Conservation (phyloP, 495 filamentous ascomycete genomes). For the Poronia punctata region DNA sequence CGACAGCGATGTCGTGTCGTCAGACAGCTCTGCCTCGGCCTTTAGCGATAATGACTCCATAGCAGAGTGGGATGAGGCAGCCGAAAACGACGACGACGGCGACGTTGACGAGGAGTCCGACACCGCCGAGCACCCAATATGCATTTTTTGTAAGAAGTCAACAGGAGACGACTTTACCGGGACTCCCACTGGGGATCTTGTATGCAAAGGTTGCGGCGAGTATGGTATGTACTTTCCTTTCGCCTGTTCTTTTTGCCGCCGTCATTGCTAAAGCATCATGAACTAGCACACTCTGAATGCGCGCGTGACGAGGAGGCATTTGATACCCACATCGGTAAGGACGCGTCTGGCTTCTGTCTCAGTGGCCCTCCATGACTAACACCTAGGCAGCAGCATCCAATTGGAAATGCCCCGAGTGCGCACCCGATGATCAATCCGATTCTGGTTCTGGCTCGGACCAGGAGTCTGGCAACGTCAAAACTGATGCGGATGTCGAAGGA, state of each 20-base stretch:
- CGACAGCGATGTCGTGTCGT: conserved; percentile 31
- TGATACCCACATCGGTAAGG: conserved; percentile 33
- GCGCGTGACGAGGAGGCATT: conserved; percentile 73
- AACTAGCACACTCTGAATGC: conserved; percentile 86
- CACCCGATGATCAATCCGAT: conserved; percentile 53
- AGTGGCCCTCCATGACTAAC: not conserved
- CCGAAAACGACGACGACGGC: conserved; percentile 63
- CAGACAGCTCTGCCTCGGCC: conserved; percentile 26
- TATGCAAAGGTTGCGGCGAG: conserved; percentile 75
- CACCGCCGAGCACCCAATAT: conserved; percentile 25
- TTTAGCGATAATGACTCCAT: conserved; percentile 52
- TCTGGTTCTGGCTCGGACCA: conserved; percentile 35
- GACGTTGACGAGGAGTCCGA: conserved; percentile 66
- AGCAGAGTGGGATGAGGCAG: conserved; percentile 59
- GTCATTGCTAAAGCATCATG: too few relatives aligned
- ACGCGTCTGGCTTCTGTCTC: too few relatives aligned
- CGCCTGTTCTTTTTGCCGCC: too few relatives aligned
- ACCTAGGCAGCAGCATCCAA: conserved; percentile 42
- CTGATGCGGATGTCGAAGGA: conserved; percentile 24
- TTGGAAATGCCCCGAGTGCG: conserved; percentile 80
- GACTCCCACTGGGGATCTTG: too few relatives aligned
- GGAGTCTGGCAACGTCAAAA: conserved; percentile 30
- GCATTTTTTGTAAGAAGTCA: too few relatives aligned
- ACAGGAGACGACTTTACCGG: too few relatives aligned
- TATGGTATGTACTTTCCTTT: conserved; percentile 62